Base-by-base conservation (phyloP, 2,329 filamentous ascomycete species). In the Mollisiaceae sp. region DNA sequence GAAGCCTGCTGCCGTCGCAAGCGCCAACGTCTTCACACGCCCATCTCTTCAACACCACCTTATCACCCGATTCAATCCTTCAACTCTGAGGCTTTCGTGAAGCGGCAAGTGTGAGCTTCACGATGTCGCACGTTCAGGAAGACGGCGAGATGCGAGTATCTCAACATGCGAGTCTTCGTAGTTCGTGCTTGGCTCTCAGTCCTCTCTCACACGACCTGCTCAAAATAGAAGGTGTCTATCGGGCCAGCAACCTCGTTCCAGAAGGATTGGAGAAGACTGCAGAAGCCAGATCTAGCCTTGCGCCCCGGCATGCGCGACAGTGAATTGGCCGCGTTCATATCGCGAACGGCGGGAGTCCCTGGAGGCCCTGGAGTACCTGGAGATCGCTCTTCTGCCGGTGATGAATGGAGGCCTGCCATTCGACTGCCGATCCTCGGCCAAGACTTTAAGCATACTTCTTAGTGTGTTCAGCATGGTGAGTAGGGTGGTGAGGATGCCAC, bases 341-440 rank as follows among this genome's bases (percentile, higher is more conserved):
- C 27, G 24, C 43, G 9, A 61, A 56, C 22, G 41, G 41, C 22
- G 41, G 27, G 27, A 32, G 27, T 27, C 43, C 39, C 61, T 27
- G 27, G 27, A 32, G 27, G 20, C 43, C 39, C 61, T 27, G 66
- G 41, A 61, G 62, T 54, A 65, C 59, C 66, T 65, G 67, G 66
- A 67, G 62, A 65, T 60, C 62, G 22, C 39, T 62, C 61, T 59
- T 35, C 36, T 12, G 20, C 54, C 56, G 62, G 61, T 57, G 59
- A 62, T 58, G 54, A 60, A 50, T 57, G n/a, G 20, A 39, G 45
- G 24, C 22, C 50, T 65, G 22, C 41, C 50, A 70, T 71, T 70
- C 64, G 68, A 68, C 60, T 65, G 69, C 64, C 66, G 66, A 68
- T 71, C 67, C 45, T 39, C 59, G 54, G 54, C 22, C 52, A 45